Conservation (phyloP, 169 alveolate genomes). For the Eimeria praecox region DNA sequence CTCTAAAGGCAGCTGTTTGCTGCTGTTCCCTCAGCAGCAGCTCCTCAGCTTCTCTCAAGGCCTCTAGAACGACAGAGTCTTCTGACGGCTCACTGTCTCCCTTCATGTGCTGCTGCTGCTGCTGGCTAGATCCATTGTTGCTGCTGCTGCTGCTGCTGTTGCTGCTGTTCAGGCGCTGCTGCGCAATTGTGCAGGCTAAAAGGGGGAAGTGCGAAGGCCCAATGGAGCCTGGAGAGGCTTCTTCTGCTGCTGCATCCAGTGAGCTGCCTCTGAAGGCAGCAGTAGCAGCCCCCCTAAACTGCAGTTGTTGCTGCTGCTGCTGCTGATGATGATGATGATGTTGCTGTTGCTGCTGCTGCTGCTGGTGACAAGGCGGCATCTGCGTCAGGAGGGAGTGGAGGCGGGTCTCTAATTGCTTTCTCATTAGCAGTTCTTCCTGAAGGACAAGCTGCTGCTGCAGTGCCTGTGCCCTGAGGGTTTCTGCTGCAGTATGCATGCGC, state of each 20-base stretch:
- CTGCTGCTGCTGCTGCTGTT: conserved; percentile 42
- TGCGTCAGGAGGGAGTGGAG: conserved; percentile 56
- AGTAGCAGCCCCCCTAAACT: neutral
- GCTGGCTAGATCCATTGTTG: too few species aligned
- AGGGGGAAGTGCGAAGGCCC: conserved; percentile 36
- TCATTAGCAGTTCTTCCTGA: conserved; percentile 61
- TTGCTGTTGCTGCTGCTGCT: conserved; percentile 48
- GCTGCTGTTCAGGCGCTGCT: conserved; percentile 43
- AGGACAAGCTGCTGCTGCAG: conserved; percentile 59
- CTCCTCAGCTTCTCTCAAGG: conserved; percentile 59
- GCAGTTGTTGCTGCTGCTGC: conserved; percentile 34
- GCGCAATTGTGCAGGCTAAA: conserved; percentile 49
- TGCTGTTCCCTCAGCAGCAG: conserved; percentile 33
- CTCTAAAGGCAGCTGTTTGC: conserved; percentile 10
- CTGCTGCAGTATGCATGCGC: conserved; percentile 54
- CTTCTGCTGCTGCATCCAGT: conserved; percentile 1
- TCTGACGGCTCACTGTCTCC: neutral
- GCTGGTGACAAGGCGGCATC: neutral
- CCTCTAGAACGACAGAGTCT: conserved; percentile 15
- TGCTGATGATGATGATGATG: neutral
- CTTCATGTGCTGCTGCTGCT: conserved; percentile 15
- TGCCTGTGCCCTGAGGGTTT: conserved; percentile 15
- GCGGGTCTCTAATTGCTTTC: conserved; percentile 55
- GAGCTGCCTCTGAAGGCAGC: conserved; percentile 1
- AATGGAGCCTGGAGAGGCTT: neutral